These are phyloP conservation scores for Phallus indusiatus DNA, from an alignment of 768 basidiomycete genomes.

Conservation along the genomic window DNA sequence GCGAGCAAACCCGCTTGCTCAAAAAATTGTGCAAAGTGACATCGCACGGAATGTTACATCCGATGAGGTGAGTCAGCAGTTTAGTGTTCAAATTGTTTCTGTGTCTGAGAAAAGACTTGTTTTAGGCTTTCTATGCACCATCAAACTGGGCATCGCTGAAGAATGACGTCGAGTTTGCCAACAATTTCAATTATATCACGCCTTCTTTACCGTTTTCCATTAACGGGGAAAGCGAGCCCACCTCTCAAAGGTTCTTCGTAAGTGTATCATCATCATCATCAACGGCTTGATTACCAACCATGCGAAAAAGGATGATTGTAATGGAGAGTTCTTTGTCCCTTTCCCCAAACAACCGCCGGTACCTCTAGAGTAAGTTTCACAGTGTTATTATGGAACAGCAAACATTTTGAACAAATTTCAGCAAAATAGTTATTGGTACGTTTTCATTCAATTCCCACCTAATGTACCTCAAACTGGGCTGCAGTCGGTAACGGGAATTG, in stretches of 20 bases:
- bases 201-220: constrained; percentile 33
- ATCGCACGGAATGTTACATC: constrained; percentile 30
- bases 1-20: constrained; percentile 47
- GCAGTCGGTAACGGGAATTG: constrained; percentile 29
- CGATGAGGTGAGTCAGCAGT: not conserved
- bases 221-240: constrained; percentile 35
- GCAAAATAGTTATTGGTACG: constrained; percentile 1
- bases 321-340: constrained; percentile 16
- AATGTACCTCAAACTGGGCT: constrained; percentile 13
- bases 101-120: not conserved
- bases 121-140: constrained; percentile 5
- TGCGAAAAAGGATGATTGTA: constrained; percentile 25
- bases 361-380: constrained; percentile 26
- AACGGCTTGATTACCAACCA: not conserved
- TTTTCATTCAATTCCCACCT: not conserved
- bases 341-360: constrained; percentile 40
- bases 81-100: not conserved
- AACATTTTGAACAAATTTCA: not conserved
- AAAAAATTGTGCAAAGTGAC: constrained; percentile 45
- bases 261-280: constrained; percentile 11
- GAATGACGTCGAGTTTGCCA: constrained; percentile 33
- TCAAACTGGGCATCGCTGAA: constrained; percentile 29
- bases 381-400: not conserved
- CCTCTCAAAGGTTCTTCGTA: constrained; percentile 41
- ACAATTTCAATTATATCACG: constrained; percentile 34